Evolutionary conservation across 2,329 filamentous ascomycete genomes (phyloP).

Genomic region (Huntiella moniliformis): DNA sequence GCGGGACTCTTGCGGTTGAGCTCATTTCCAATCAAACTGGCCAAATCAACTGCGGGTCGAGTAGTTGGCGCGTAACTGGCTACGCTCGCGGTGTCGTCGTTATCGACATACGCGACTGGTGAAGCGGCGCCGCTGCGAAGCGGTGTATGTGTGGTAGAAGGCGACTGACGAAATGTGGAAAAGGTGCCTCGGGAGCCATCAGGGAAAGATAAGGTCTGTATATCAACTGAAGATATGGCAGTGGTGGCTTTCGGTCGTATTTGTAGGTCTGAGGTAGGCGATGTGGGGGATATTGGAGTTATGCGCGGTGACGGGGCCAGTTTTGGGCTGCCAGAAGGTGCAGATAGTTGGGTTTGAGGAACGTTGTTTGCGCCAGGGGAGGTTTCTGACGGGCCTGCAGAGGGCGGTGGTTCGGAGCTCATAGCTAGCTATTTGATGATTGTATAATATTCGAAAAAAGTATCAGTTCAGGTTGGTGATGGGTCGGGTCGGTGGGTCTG

Average conservation of each 20-base stretch:
- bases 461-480: constrained; percentile 1
- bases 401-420: constrained; percentile 1
- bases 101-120: constrained; percentile 23
- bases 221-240: constrained; percentile 63
- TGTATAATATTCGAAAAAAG: not conserved
- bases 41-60: constrained; percentile 50
- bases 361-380: no score
- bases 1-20: constrained; percentile 46
- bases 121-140: constrained; percentile 23
- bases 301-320: not conserved
- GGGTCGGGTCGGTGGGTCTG: not conserved
- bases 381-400: not conserved
- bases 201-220: constrained; percentile 55
- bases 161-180: constrained; percentile 21
- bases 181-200: constrained; percentile 51
- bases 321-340: not conserved
- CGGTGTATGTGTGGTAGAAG: constrained; percentile 20
- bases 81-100: constrained; percentile 46
- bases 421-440: not conserved
- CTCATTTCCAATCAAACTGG: constrained; percentile 62
- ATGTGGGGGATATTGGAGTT: not conserved
- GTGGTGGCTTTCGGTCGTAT: constrained; percentile 52
- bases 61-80: constrained; percentile 46
- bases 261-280: constrained; percentile 15
- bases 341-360: not conserved